Evolutionary conservation across 805 yeast species (phyloP).

Genomic region (Saccharomycopsis guyanensis): DNA sequence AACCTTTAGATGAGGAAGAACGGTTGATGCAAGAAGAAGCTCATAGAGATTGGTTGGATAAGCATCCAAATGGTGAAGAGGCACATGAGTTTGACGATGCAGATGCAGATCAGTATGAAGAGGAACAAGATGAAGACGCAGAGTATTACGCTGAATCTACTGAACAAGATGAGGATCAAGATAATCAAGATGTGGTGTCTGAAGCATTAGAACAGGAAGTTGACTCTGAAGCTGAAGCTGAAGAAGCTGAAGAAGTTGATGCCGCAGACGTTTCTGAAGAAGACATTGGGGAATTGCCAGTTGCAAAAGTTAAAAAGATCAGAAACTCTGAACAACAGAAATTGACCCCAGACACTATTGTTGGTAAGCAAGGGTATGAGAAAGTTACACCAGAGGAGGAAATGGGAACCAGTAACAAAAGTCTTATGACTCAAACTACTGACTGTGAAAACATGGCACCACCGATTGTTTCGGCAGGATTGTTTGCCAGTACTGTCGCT

Average conservation of each 20-base stretch:
- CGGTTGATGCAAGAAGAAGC: constrained; percentile 19
- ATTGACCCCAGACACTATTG: background rate
- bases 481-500: too few relatives aligned
- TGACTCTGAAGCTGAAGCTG: background rate
- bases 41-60: constrained; percentile 15
- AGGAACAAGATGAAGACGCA: constrained; percentile 10
- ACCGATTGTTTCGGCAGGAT: too few relatives aligned
- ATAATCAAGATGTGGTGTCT: background rate
- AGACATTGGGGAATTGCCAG: background rate
- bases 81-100: constrained; percentile 26
- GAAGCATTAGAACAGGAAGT: too few relatives aligned
- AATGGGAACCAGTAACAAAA: too few relatives aligned
- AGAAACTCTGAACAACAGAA: background rate
- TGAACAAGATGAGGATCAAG: background rate
- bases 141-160: constrained; percentile 9
- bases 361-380: constrained; percentile 7
- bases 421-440: too few relatives aligned
- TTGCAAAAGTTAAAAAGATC: background rate
- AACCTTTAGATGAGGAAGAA: constrained; percentile 24
- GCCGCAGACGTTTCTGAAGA: background rate
- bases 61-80: constrained; percentile 18
- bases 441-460: too few relatives aligned
- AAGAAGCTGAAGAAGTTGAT: background rate
- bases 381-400: background rate
- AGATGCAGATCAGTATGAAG: constrained; percentile 25